phyloP scores from a whole-genome alignment of 257 asterid genomes.

The Solanum corneliomulleri region DNA sequence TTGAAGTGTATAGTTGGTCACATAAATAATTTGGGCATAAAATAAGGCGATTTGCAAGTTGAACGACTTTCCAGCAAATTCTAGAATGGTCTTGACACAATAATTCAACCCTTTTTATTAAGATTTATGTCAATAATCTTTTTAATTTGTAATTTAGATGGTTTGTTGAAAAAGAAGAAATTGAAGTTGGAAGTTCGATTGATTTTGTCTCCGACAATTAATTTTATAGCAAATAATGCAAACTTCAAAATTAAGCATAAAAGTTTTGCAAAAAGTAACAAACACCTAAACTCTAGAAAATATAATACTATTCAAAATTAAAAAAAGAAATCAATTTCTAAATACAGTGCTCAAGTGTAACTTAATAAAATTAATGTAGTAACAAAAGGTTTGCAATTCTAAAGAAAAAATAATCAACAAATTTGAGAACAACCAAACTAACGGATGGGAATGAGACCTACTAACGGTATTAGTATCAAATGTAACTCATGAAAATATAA shows the following conservation, averaged over 20 bases:
- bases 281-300: not conserved
- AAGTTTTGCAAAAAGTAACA: no score
- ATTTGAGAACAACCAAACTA: not conserved
- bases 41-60: not conserved
- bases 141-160: not conserved
- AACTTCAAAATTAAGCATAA: not conserved
- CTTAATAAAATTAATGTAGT: no score
- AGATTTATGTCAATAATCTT: not conserved
- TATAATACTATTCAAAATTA: no score
- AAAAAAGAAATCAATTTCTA: not conserved
- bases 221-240: not conserved
- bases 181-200: not conserved
- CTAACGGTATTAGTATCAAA: not conserved
- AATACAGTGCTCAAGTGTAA: not conserved
- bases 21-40: not conserved
- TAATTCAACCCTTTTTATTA: not conserved
- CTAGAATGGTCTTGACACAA: not conserved
- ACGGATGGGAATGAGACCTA: no score
- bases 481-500: not conserved
- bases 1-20: not conserved
- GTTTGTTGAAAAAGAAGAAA: not conserved
- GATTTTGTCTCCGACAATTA: not conserved
- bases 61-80: not conserved
- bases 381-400: not conserved
- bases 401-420: not conserved